Conservation (phyloP, 2,329 filamentous ascomycete species). For the Purpureocillium lavendulum region DNA sequence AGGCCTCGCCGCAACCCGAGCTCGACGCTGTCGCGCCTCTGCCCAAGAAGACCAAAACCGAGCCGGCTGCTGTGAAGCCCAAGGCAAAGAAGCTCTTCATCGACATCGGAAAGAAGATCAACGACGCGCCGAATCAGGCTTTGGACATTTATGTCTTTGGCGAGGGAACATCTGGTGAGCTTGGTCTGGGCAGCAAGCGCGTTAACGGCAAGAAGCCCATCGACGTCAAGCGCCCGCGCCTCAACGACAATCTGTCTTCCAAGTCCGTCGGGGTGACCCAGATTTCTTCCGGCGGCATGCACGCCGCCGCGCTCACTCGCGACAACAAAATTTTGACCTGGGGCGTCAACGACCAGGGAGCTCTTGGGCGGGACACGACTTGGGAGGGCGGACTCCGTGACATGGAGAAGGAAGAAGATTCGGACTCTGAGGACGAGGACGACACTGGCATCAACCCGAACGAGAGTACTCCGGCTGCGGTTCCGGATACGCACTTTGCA, state of each 20-base stretch:
- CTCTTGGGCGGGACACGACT: conserved; percentile 65
- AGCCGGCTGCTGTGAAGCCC: conserved; percentile 12
- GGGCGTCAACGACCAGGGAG: conserved; percentile 82
- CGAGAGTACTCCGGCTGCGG: conserved; percentile 57
- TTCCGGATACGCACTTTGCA: conserved; percentile 51
- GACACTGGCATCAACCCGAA: conserved; percentile 62
- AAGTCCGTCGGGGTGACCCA: conserved; percentile 68
- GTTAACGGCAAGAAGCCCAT: conserved; percentile 53
- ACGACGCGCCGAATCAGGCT: conserved; percentile 42
- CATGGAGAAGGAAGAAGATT: conserved; percentile 42
- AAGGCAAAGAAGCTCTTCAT: conserved; percentile 4
- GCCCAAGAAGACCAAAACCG: conserved; percentile 51
- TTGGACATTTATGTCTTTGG: conserved; percentile 76
- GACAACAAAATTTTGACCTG: conserved; percentile 79
- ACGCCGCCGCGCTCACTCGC: conserved; percentile 65
- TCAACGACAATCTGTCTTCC: conserved; percentile 57
- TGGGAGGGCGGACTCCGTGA: conserved; percentile 58
- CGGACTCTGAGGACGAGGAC: conserved; percentile 50
- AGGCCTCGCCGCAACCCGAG: conserved; percentile 5
- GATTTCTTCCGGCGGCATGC: conserved; percentile 75
- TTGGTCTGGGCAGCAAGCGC: conserved; percentile 63
- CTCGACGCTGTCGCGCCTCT: conserved; percentile 19
- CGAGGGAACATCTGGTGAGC: conserved; percentile 71
- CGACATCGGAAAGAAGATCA: conserved; percentile 5
- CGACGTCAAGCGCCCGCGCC: conserved; percentile 73